A percentile compares a stretch with the other conserved stretches of the same genome.
phyloP scores from a whole-genome alignment of 805 yeast genomes.

The Barnettozyma wickerhamii region DNA sequence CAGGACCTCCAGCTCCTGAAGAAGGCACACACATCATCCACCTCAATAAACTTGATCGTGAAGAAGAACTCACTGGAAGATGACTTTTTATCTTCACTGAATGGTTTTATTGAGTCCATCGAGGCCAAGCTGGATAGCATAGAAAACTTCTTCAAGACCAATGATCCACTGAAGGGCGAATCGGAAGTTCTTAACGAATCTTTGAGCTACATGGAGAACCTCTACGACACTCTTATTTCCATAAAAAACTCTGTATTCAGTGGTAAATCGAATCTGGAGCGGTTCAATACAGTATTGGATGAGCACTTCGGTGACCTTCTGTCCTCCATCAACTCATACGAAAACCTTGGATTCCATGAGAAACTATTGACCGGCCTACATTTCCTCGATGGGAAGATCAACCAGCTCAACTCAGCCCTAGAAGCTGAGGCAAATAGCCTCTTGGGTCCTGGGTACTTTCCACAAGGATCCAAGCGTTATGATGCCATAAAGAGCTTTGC shows the following conservation, averaged over 20 bases:
- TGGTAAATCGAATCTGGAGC: constrained; percentile 19
- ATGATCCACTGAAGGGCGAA: neutral
- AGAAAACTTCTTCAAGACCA: constrained; percentile 19
- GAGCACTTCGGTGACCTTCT: constrained; percentile 25
- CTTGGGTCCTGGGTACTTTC: constrained; percentile 16
- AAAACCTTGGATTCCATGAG: constrained; percentile 26
- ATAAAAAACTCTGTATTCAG: constrained; percentile 24
- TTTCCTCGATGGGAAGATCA: constrained; percentile 36
- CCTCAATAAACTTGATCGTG: constrained; percentile 21
- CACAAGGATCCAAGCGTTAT: constrained; percentile 11
- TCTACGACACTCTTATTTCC: constrained; percentile 24
- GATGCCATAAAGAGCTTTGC: constrained; percentile 23
- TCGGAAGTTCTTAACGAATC: constrained; percentile 15
- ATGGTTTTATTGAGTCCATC: constrained; percentile 22
- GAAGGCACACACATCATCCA: constrained; percentile 24
- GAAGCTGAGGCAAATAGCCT: constrained; percentile 22
- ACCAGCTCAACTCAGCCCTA: constrained; percentile 33
- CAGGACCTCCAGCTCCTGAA: constrained; percentile 20
- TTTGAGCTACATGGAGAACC: constrained; percentile 19
- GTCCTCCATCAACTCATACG: constrained; percentile 20
- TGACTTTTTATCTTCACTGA: constrained; percentile 21
- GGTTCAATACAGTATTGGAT: constrained; percentile 21
- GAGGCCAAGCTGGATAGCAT: constrained; percentile 24
- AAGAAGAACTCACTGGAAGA: constrained; percentile 22
- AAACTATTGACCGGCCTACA: constrained; percentile 33